Evolutionary conservation across 345 rosid species (phyloP), one percentile per base, ranked within the genome.

Genomic region (Nephelium lappaceum): DNA sequence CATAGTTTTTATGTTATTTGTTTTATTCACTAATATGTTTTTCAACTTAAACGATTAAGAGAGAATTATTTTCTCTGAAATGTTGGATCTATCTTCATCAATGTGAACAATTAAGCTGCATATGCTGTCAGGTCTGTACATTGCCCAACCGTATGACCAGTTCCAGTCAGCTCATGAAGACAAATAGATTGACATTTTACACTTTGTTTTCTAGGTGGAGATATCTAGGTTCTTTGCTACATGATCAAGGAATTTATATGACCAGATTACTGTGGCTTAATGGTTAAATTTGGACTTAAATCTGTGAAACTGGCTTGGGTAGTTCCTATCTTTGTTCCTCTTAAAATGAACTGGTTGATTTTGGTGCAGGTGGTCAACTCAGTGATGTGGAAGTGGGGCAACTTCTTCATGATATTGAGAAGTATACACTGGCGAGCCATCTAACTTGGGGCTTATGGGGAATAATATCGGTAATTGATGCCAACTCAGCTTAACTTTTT

Each of bases 371-470:
- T 18, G 24, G 81, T 38, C 69, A 77, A 41, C 81, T 86, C 12
- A 70, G 72, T 19, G 83, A 86, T n/a, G 62, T 41, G 38, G 87
- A 87, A 77, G 84, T 86, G 43, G 77, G 82, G 69, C 75, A 82
- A 81, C 84, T 86, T 23, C 75, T 88, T 71, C 71, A 84, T 75
- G 83, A 81, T 49, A 88, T 83, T 51, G 96, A 88, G 77, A 86
- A 81, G 77, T 90, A 85, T 81, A 84, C 84, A 36, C 90, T 90
- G 66, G 90, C 91, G 49, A 88, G 88, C 79, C 92, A 92, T 85
- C 83, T 92, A 2, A 61, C 78, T 51, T 90, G 96, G 96, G 92
- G 92, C 27, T 57, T 90, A 74, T 92, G 96, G 95, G 96, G 95
- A 42, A 84, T 91, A 73, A 89, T 87, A 41, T 89, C 90, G 81